phyloP scores from a whole-genome alignment of 768 basidiomycete species.

The Gymnopilus junonius region DNA sequence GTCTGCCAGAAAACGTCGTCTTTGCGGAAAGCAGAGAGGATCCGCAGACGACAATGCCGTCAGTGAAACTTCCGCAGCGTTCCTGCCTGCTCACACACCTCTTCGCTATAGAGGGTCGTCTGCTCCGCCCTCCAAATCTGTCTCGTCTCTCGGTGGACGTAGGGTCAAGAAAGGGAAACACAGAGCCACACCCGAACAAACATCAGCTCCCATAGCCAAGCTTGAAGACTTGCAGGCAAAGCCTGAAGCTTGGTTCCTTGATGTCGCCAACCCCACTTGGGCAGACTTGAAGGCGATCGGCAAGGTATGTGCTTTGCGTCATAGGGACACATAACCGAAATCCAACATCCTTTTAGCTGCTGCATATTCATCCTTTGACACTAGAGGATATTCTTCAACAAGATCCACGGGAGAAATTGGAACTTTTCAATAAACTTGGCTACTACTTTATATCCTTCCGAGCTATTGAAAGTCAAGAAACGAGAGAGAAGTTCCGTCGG shows the following conservation, averaged over 20 bases:
- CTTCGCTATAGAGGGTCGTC: constrained; percentile 4
- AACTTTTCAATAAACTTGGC: constrained; percentile 83
- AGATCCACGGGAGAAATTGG: constrained; percentile 91
- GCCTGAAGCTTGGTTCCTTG: constrained; percentile 86
- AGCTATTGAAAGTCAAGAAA: constrained; percentile 67
- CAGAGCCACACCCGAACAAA: constrained; percentile 20
- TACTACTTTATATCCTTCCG: constrained; percentile 93
- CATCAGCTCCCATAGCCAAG: constrained; percentile 4
- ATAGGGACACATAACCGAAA: not conserved
- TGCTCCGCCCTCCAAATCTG: constrained; percentile 1
- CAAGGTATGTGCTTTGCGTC: constrained; percentile 54
- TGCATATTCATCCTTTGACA: constrained; percentile 91
- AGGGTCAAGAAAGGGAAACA: constrained; percentile 53
- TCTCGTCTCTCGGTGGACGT: constrained; percentile 17
- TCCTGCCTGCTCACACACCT: not conserved
- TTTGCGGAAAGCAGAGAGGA: constrained; percentile 13
- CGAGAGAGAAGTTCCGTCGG: constrained; percentile 43
- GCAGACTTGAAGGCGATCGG: constrained; percentile 87
- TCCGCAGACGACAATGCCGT: not conserved
- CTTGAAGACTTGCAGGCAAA: constrained; percentile 24
- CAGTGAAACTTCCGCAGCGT: not conserved
- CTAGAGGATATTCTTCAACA: constrained; percentile 92
- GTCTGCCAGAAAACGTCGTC: constrained; percentile 24
- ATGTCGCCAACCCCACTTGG: constrained; percentile 86
- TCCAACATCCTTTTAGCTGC: constrained; percentile 48